A percentile compares a stretch with the other conserved stretches of the same genome.
phyloP scores from a whole-genome alignment of 192 early-diverging fungal genomes.

The Mortierella claussenii region DNA sequence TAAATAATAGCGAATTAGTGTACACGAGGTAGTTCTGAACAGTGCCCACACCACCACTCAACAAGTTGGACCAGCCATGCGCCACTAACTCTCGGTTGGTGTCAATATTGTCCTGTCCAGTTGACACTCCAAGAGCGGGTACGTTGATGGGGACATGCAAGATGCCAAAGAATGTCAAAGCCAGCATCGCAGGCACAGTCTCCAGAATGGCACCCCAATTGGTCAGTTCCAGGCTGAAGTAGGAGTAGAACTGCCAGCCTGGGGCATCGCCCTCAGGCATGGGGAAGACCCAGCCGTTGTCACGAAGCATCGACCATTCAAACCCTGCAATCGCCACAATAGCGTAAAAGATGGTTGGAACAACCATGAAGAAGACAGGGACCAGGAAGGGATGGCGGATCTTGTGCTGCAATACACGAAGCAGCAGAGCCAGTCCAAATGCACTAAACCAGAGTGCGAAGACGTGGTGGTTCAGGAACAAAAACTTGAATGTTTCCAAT shows the following conservation, averaged over 20 bases:
- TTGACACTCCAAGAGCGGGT: constrained; percentile 92
- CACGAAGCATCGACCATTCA: constrained; percentile 72
- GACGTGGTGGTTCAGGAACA: constrained; percentile 71
- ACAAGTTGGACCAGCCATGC: constrained; percentile 90
- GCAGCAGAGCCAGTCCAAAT: constrained; percentile 70
- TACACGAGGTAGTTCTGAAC: constrained; percentile 79
- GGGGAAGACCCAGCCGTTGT: constrained; percentile 86
- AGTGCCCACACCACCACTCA: constrained; percentile 81
- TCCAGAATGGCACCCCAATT: constrained; percentile 72
- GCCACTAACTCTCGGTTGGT: constrained; percentile 92
- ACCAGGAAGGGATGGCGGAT: constrained; percentile 86
- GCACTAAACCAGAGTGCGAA: constrained; percentile 86
- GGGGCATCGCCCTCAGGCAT: constrained; percentile 78
- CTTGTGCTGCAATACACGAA: constrained; percentile 77
- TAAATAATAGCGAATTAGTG: constrained; percentile 92
- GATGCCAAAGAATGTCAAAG: constrained; percentile 94
- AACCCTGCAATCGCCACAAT: constrained; percentile 69
- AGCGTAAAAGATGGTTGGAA: constrained; percentile 83
- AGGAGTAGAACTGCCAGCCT: constrained; percentile 92
- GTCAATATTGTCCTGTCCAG: constrained; percentile 87
- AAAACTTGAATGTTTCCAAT: constrained; percentile 64
- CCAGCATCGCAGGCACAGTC: constrained; percentile 91
- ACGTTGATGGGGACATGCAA: constrained; percentile 98
- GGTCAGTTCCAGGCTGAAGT: constrained; percentile 66
- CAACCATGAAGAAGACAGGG: constrained; percentile 86